phyloP scores from a whole-genome alignment of 1,284 basidiomycete genomes.

The Trametes hirsuta region DNA sequence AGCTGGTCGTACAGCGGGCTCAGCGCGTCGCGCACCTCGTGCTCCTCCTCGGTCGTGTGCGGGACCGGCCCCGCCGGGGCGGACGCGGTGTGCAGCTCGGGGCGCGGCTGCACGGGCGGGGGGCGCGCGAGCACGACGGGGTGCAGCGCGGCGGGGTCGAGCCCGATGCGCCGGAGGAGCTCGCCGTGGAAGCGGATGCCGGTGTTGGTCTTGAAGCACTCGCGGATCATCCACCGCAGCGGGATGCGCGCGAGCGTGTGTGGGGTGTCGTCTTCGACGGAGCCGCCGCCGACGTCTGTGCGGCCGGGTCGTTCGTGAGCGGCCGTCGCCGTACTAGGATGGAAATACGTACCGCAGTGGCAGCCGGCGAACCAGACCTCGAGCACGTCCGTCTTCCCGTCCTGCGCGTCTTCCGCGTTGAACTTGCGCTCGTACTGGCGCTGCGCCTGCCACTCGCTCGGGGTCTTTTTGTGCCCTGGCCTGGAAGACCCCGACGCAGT shows the following conservation, averaged over 20 bases:
- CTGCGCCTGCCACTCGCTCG: conserved; percentile 1
- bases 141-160: conserved; percentile 48
- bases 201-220: conserved; percentile 48
- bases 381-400: conserved; percentile 45
- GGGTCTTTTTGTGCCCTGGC: neutral
- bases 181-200: conserved; percentile 44
- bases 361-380: conserved; percentile 62
- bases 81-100: conserved; percentile 3
- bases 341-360: conserved; percentile 47
- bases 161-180: conserved; percentile 48
- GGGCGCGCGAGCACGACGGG: conserved; percentile 9
- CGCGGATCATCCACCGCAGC: conserved; percentile 69
- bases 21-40: conserved; percentile 54
- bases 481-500: neutral
- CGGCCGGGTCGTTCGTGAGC: too few species aligned
- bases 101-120: conserved; percentile 12
- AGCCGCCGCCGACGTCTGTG: conserved; percentile 56
- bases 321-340: too few species aligned
- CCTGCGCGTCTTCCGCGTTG: conserved; percentile 13
- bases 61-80: neutral
- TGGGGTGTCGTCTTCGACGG: conserved; percentile 52
- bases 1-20: conserved; percentile 58
- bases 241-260: conserved; percentile 61
- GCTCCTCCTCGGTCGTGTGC: conserved; percentile 46
- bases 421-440: conserved; percentile 22